phyloP scores from a whole-genome alignment of 495 filamentous ascomycete species.

The Lasiosphaeria ovina region DNA sequence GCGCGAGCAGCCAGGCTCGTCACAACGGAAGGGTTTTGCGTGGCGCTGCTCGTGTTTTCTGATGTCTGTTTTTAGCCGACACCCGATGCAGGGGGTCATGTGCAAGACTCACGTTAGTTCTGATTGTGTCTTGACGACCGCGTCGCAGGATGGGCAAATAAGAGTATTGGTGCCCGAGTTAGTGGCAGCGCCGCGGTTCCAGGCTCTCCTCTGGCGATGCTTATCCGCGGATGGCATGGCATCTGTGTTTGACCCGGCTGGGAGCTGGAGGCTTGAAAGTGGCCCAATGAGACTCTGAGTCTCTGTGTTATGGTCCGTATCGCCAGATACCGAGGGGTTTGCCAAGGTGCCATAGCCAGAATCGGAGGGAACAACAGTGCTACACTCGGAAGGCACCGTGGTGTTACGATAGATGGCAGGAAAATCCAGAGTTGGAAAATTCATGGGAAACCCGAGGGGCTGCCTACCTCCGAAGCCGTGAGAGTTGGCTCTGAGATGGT shows the following conservation, averaged over 20 bases:
- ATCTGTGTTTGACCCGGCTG: slow-evolving; percentile 17
- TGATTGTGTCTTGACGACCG: slow-evolving; percentile 46
- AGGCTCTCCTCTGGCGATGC: slow-evolving; percentile 6
- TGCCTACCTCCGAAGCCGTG: neutral
- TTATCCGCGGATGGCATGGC: slow-evolving; percentile 5
- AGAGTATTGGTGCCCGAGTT: slow-evolving; percentile 18
- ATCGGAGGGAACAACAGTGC: slow-evolving; percentile 49
- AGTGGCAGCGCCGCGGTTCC: slow-evolving; percentile 8
- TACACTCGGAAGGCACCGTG: slow-evolving; percentile 13
- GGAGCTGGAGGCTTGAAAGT: slow-evolving; percentile 24
- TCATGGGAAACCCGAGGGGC: neutral
- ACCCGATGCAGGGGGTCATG: neutral
- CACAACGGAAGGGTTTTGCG: slow-evolving; percentile 69
- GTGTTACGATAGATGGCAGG: slow-evolving; percentile 21
- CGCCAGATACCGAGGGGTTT: slow-evolving; percentile 49
- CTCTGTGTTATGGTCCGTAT: slow-evolving; percentile 36
- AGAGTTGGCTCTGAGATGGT: slow-evolving; percentile 4
- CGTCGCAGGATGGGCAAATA: slow-evolving; percentile 36
- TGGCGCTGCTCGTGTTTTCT: slow-evolving; percentile 85
- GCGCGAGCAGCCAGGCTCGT: slow-evolving; percentile 56
- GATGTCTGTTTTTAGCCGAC: neutral
- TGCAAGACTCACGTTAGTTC: slow-evolving; percentile 44
- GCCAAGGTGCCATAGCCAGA: slow-evolving; percentile 61
- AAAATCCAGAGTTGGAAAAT: slow-evolving; percentile 2
- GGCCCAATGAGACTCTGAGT: slow-evolving; percentile 38